These are phyloP conservation scores for Irpex sp. DNA, from an alignment of 1,284 basidiomycete genomes.

Conservation along the genomic window DNA sequence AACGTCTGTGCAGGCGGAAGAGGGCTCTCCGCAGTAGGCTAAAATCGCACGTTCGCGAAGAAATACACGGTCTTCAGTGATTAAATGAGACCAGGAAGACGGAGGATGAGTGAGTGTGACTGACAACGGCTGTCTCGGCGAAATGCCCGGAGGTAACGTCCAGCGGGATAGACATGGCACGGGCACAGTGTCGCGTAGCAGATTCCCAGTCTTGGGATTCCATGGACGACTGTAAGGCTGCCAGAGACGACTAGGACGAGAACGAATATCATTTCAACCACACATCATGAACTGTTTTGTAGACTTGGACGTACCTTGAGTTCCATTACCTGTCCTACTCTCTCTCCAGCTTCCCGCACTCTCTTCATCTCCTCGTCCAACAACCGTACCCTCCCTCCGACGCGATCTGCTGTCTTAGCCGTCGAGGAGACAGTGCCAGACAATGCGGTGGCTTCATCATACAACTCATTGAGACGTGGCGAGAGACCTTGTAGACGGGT, in stretches of 20 bases:
- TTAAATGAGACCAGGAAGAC: slow-evolving; percentile 9
- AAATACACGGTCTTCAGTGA: not conserved
- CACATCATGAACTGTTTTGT: not conserved
- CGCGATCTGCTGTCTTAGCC: slow-evolving; percentile 82
- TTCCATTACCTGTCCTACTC: slow-evolving; percentile 85
- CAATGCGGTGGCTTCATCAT: slow-evolving; percentile 57
- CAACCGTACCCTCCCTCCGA: slow-evolving; percentile 83
- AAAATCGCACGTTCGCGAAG: slow-evolving; percentile 8
- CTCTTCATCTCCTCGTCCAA: slow-evolving; percentile 91
- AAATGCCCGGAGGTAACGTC: slow-evolving; percentile 83
- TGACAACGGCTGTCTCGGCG: slow-evolving; percentile 84
- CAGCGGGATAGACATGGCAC: slow-evolving; percentile 81
- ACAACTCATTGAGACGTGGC: slow-evolving; percentile 61
- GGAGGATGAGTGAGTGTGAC: slow-evolving; percentile 19
- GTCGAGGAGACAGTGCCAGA: slow-evolving; percentile 60
- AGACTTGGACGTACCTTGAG: slow-evolving; percentile 60
- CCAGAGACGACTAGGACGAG: slow-evolving; percentile 65
- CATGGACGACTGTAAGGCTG: slow-evolving; percentile 74
- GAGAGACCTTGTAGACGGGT: slow-evolving; percentile 59
- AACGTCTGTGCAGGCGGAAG: slow-evolving; percentile 84
- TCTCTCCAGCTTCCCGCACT: slow-evolving; percentile 80
- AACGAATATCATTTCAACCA: not conserved
- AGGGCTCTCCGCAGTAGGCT: slow-evolving; percentile 90
- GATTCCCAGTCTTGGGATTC: slow-evolving; percentile 93
- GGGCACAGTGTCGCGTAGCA: slow-evolving; percentile 85